Conservation (phyloP, 2,329 filamentous ascomycete genomes). For the Fusarium papillatum region DNA sequence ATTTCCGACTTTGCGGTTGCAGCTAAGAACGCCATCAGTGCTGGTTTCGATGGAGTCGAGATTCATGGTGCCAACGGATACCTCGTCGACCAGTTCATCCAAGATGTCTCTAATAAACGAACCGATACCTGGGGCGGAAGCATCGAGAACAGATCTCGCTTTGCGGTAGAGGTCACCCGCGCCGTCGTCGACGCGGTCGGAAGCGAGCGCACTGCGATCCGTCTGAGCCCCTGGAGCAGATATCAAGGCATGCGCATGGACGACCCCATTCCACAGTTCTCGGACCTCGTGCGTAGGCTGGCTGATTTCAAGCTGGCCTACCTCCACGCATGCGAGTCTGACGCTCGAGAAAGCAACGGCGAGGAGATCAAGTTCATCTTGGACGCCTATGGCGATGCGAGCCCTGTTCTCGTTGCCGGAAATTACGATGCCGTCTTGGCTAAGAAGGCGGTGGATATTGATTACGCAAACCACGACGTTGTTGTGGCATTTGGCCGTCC, state of each 20-base stretch:
- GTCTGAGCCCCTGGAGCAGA: conserved; percentile 69
- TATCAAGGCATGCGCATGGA: conserved; percentile 76
- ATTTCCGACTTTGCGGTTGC: conserved; percentile 1
- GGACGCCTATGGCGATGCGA: conserved; percentile 43
- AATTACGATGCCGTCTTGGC: conserved; percentile 47
- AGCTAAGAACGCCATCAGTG: neutral
- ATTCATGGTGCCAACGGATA: conserved; percentile 8
- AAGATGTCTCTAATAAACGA: conserved; percentile 43
- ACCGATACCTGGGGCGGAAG: neutral
- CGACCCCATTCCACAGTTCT: conserved; percentile 71
- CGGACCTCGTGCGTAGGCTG: conserved; percentile 65
- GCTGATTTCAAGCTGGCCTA: conserved; percentile 69
- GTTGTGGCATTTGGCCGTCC: conserved; percentile 47
- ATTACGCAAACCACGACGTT: conserved; percentile 43
- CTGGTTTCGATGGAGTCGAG: neutral
- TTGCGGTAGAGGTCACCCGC: conserved; percentile 62
- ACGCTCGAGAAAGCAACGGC: conserved; percentile 56
- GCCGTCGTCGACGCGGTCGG: conserved; percentile 59
- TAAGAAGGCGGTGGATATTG: conserved; percentile 42
- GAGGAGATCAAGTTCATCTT: conserved; percentile 49
- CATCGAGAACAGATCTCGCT: conserved; percentile 11
- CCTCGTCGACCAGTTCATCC: neutral
- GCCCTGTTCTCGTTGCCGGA: conserved; percentile 50
- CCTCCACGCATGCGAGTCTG: conserved; percentile 71
- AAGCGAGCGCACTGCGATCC: conserved; percentile 64